Base-by-base conservation (phyloP, 768 basidiomycete species). In the Pisolithus tinctorius region DNA sequence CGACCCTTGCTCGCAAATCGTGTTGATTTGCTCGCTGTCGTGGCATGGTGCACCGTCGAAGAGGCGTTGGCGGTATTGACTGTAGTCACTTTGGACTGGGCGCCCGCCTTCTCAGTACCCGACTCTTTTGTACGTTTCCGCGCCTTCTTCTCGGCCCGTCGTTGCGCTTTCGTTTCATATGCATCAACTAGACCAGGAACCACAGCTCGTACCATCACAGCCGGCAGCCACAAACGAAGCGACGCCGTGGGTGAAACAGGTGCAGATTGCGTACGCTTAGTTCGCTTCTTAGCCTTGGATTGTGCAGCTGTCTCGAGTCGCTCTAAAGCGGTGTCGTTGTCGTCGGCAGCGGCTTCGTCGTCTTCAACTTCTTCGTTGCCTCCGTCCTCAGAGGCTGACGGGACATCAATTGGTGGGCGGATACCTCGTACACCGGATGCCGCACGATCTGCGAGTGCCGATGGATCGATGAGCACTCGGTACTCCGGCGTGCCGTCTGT, bases 211-310 rank as follows among this genome's bases (percentile, higher is more conserved):
- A 93, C 78, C 75, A 95, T 84, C 48, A 77, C 83, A 23, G 86
- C 89, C 0, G 92, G 88, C 67, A 93, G 77, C 92, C 92, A 95
- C 10, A 92, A 63, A 13, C 85, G 75, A 45, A 84, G 63, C 49
- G 78, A 77, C 45, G 71, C 75, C n/a, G 71, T 67, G 0, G 84
- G 83, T 4, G 56, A 37, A 55, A 81, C 76, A 2, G 74, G 69
- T 4, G 78, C 66, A 38, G 71, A 66, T 47, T 66, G 70, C 39
- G 71, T 72, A 44, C 67, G 68, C 58, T 69, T 72, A 9, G 56
- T 60, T 58, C 64, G 65, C 17, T 61, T 66, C 51, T 63, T 66
- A 27, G 39, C 26, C 52, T 55, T 61, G 5, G 57, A 55, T n/a
- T 55, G 51, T 10, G 62, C 62, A 4, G 64, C 58, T 6, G 64